These are phyloP conservation scores for Penicillium riverlandense DNA, from an alignment of 495 filamentous ascomycete species.

Conservation along the genomic window DNA sequence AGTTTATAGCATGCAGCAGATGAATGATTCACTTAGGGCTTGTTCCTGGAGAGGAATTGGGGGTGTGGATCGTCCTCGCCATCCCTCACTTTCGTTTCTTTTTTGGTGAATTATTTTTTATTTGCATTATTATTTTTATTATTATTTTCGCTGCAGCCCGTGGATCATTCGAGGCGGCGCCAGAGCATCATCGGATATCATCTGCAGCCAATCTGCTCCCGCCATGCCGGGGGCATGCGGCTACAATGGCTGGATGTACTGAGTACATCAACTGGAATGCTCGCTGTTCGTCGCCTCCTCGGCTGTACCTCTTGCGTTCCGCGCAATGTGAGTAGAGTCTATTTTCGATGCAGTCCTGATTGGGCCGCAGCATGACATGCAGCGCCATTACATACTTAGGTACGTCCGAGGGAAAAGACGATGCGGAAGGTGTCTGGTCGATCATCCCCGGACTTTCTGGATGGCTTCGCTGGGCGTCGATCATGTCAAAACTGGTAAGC, in stretches of 20 bases:
- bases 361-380: constrained; percentile 1
- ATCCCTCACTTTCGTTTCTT: constrained; percentile 23
- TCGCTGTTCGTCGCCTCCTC: neutral
- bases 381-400: constrained; percentile 3
- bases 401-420: neutral
- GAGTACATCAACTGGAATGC: too few species aligned
- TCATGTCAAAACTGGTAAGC: too few species aligned
- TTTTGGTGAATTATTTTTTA: constrained; percentile 4
- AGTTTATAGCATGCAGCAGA: neutral
- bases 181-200: neutral
- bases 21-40: constrained; percentile 4
- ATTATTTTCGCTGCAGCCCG: constrained; percentile 3
- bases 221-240: neutral
- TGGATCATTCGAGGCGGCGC: neutral
- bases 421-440: neutral
- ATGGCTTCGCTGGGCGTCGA: too few species aligned
- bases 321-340: constrained; percentile 9
- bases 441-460: too few species aligned
- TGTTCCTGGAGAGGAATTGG: constrained; percentile 13
- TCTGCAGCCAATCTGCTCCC: neutral
- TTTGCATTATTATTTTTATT: constrained; percentile 5
- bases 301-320: constrained; percentile 5
- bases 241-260: too few species aligned
- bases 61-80: constrained; percentile 9
- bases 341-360: neutral